Evolutionary conservation across 805 yeast species (phyloP).

Genomic region (Schwanniomyces sp.): DNA sequence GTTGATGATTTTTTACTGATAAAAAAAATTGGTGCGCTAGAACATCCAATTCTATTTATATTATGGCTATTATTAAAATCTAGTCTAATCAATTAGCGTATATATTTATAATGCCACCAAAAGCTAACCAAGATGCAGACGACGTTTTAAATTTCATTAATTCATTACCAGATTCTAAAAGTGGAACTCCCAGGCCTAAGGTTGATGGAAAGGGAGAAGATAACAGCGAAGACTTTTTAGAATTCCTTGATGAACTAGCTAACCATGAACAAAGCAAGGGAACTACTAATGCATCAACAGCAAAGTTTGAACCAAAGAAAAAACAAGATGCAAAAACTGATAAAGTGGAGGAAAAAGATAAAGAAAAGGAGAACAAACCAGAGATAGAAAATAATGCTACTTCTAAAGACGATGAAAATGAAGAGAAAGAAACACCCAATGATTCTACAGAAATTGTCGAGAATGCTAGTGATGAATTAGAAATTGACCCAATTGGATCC

Average conservation of each 20-base stretch:
- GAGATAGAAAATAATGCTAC: conserved; percentile 11
- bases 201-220: conserved; percentile 18
- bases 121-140: conserved; percentile 51
- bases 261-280: conserved; percentile 48
- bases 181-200: conserved; percentile 29
- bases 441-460: background rate
- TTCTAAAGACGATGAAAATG: conserved; percentile 9
- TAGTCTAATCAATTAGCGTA: background rate
- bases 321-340: conserved; percentile 15
- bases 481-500: conserved; percentile 62
- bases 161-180: conserved; percentile 65
- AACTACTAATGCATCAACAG: conserved; percentile 11
- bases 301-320: conserved; percentile 37
- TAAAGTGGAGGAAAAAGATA: background rate
- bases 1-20: background rate
- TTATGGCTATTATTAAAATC: background rate
- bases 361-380: conserved; percentile 3
- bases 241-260: conserved; percentile 68
- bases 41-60: background rate
- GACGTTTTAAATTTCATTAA: conserved; percentile 80
- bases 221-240: conserved; percentile 54
- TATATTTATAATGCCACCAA: conserved; percentile 9
- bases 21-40: background rate
- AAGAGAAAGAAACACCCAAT: conserved; percentile 9
- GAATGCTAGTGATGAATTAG: conserved; percentile 15